Conservation (phyloP, 257 asterid genomes). For the Apocynum venetum region DNA sequence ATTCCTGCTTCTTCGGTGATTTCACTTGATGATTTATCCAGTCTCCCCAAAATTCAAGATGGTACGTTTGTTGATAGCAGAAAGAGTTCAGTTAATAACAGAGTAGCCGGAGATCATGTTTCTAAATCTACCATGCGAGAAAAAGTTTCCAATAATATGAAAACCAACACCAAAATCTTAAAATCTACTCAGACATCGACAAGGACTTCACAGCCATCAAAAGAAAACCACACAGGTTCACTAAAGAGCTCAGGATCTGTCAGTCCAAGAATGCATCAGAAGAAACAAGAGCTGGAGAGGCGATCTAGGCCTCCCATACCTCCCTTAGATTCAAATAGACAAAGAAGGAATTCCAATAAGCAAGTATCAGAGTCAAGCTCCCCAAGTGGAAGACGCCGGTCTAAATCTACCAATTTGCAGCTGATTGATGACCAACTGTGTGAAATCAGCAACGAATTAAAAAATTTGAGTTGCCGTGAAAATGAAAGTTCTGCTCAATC, state of each 20-base stretch:
- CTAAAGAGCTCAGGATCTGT: slow-evolving; percentile 52
- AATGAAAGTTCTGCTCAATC: slow-evolving; percentile 39
- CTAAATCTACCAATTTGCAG: slow-evolving; percentile 39
- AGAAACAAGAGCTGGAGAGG: slow-evolving; percentile 62
- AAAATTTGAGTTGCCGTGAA: slow-evolving; percentile 30
- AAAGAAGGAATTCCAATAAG: slow-evolving; percentile 53
- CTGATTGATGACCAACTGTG: slow-evolving; percentile 41
- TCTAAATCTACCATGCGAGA: slow-evolving; percentile 35
- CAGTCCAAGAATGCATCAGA: slow-evolving; percentile 75
- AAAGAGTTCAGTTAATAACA: slow-evolving; percentile 30
- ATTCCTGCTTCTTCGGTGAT: slow-evolving; percentile 57
- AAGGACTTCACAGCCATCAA: slow-evolving; percentile 42
- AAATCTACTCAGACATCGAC: slow-evolving; percentile 40
- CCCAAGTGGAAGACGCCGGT: slow-evolving; percentile 70
- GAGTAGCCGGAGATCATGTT: slow-evolving; percentile 30
- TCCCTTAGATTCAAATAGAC: slow-evolving; percentile 55
- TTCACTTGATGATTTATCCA: slow-evolving; percentile 42
- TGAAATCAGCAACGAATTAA: slow-evolving; percentile 38
- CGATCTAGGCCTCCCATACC: slow-evolving; percentile 65
- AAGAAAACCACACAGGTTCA: slow-evolving; percentile 42
- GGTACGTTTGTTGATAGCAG: slow-evolving; percentile 30
- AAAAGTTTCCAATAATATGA: slow-evolving; percentile 30
- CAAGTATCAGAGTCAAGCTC: slow-evolving; percentile 54
- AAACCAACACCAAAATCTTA: slow-evolving; percentile 31
- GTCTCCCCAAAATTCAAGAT: slow-evolving; percentile 35